These are phyloP conservation scores for Botrytis cinerea DNA, from an alignment of 2,329 filamentous ascomycete genomes.

Conservation along the genomic window DNA sequence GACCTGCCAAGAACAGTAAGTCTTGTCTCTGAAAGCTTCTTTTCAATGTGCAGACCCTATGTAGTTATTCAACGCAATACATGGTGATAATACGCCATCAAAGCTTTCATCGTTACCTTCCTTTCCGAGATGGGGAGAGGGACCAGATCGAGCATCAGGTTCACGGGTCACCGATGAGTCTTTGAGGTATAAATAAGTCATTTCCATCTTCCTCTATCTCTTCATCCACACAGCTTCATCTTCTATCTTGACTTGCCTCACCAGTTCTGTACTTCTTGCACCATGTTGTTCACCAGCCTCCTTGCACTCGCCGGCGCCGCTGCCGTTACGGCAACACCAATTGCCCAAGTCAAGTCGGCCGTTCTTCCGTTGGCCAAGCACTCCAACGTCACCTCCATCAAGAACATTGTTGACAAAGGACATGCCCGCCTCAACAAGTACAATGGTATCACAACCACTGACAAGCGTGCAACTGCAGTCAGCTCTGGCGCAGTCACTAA, in stretches of 20 bases:
- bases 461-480: background rate
- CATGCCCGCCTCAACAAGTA: background rate
- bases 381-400: background rate
- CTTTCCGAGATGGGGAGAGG: background rate
- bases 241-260: background rate
- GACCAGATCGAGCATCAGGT: background rate
- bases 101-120: background rate
- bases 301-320: background rate
- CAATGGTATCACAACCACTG: background rate
- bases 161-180: background rate
- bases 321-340: background rate
- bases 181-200: background rate
- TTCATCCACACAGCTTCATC: background rate
- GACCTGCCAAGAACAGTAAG: slow-evolving; percentile 5
- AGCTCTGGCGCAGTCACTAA: background rate
- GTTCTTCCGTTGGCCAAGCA: background rate
- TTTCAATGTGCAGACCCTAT: background rate
- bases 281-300: slow-evolving; percentile 1
- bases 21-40: background rate
- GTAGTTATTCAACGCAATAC: background rate
- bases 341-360: background rate
- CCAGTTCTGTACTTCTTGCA: background rate
- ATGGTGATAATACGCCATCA: background rate
- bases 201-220: background rate
- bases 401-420: background rate